Conservation (phyloP, 345 rosid species). For the Brassica rapa region DNA sequence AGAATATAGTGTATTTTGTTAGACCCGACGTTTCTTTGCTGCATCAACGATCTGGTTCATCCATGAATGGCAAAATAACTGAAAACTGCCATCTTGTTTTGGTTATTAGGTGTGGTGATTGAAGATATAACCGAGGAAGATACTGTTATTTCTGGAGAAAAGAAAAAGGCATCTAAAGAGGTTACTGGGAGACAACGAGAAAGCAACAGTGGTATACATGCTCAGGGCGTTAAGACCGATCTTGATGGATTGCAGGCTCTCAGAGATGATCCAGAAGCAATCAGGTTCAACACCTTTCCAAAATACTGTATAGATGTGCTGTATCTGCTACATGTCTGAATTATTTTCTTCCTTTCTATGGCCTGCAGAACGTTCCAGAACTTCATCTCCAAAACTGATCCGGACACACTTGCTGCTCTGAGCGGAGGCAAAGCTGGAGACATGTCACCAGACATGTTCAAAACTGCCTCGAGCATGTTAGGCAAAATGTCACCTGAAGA, state of each 20-base stretch:
- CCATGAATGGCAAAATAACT: not conserved
- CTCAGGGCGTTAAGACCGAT: constrained; percentile 38
- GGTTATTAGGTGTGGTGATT: constrained; percentile 57
- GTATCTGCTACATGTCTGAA: constrained; percentile 14
- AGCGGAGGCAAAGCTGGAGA: constrained; percentile 76
- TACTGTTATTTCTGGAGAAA: constrained; percentile 42
- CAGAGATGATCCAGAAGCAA: constrained; percentile 74
- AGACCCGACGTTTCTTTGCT: too few species aligned
- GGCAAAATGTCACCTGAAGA: constrained; percentile 89
- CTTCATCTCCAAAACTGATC: constrained; percentile 74
- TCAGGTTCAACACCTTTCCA: constrained; percentile 53
- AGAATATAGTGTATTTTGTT: not conserved
- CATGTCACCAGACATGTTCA: constrained; percentile 79
- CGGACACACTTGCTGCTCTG: constrained; percentile 65
- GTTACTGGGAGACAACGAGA: constrained; percentile 38
- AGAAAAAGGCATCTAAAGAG: constrained; percentile 36
- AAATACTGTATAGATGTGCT: constrained; percentile 16
- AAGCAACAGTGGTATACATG: constrained; percentile 30
- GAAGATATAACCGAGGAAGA: constrained; percentile 79
- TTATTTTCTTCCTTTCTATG: not conserved
- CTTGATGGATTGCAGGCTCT: constrained; percentile 62
- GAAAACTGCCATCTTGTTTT: constrained; percentile 1
- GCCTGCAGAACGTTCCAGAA: constrained; percentile 69
- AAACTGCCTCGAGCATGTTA: constrained; percentile 80
- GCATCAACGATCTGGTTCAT: too few species aligned